A percentile compares a stretch with the other conserved stretches of the same genome.
Conservation (phyloP, 805 yeast species). For the Wickerhamiella cacticola region DNA sequence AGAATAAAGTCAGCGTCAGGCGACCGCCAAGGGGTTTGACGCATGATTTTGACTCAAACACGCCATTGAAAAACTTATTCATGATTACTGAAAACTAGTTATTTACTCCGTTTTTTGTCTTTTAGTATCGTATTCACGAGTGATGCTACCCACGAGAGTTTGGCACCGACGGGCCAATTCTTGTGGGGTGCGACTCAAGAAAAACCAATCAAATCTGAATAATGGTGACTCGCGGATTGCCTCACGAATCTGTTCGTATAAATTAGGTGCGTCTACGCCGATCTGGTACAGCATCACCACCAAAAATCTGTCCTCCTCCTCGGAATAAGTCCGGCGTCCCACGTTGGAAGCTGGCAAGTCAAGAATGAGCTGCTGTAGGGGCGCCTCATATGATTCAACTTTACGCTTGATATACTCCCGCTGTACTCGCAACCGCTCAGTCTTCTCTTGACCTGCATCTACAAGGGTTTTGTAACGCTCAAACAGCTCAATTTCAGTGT, state of each 20-base stretch:
- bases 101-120: not conserved
- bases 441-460: slow-evolving; percentile 80
- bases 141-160: slow-evolving; percentile 61
- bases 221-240: slow-evolving; percentile 61
- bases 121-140: slow-evolving; percentile 39
- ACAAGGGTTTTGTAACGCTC: slow-evolving; percentile 72
- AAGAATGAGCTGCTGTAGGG: slow-evolving; percentile 64
- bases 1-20: no score
- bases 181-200: slow-evolving; percentile 62
- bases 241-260: slow-evolving; percentile 67
- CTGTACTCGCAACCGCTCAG: slow-evolving; percentile 51
- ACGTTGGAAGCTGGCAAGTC: slow-evolving; percentile 62
- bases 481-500: slow-evolving; percentile 72
- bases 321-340: slow-evolving; percentile 54
- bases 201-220: slow-evolving; percentile 78
- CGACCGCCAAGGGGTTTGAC: no score
- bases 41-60: not conserved
- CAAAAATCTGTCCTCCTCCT: slow-evolving; percentile 83
- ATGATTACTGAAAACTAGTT: not conserved
- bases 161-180: slow-evolving; percentile 76
- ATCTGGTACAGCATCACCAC: slow-evolving; percentile 64
- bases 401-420: slow-evolving; percentile 71
- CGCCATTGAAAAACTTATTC: not conserved
- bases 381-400: slow-evolving; percentile 55
- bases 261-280: slow-evolving; percentile 68